Base-by-base conservation (phyloP, 352 stramenopile genomes). In the Pythium vanterpoolii region DNA sequence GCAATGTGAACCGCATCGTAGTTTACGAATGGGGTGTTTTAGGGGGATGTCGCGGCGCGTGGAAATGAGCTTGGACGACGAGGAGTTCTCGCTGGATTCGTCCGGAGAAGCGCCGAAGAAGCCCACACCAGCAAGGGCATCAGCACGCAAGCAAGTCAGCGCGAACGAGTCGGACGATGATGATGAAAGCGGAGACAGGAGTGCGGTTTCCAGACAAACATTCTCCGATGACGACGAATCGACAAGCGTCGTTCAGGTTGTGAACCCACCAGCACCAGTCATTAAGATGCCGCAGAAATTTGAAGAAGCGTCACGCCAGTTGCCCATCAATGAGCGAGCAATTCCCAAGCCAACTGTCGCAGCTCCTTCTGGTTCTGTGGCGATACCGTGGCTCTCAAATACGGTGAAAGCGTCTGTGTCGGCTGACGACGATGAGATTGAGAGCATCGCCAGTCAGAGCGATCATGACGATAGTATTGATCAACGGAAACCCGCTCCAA, bases 21-120 rank as follows among this genome's bases (percentile, higher is more conserved):
- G 10, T 38, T 0, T 38, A 6, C 16, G 33, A 36, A 9, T 38
- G 33, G 33, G 3, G 16, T 38, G 3, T 38, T 14, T 38, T 14
- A 58, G 40, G 11, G 21, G 50, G 21, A 39, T 49, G 4, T 56
- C 59, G 4, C 64, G 66, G 33, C 67, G 64, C 9, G 16, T 87
- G 18, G 69, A 85, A 59, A 58, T 86, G 60, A 84, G 77, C 27
- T 38, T 77, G 19, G 79, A 89, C 38, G 76, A 87, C 26, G 74
- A 86, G 16, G 68, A 79, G 2, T 66, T 79, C 26, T 77, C 69
- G 30, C 49, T 79, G 19, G 66, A 81, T 46, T 79, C 68, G 30
- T 75, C 68, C 3, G 51, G 38, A 1, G 68, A 72, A 9, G 49
- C 68, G 13, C 8, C 47, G 3, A 51, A 57, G 26, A 58, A 59